Evolutionary conservation across 2,329 filamentous ascomycete genomes (phyloP), one percentile per base, ranked within the genome.

Genomic region (Calonectria honghensis): DNA sequence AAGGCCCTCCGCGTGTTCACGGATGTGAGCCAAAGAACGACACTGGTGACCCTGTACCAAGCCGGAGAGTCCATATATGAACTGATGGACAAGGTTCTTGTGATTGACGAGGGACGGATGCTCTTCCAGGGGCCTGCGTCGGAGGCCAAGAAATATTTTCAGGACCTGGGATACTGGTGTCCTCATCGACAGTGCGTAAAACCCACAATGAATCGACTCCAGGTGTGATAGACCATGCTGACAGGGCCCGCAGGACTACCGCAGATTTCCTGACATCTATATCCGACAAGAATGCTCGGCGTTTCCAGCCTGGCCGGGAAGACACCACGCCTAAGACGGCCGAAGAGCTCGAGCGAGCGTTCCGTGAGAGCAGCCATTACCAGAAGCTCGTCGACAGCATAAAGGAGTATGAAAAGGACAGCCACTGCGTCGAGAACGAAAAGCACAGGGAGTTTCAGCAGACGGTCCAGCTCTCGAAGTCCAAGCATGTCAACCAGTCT

Each of bases 241-340:
- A 65, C 61, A 50, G 18, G n/a, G 4, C 27, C 29, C 14, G 4
- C 37, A 70, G 68, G 45, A 75, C 73, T 4, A 75, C 70, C 16
- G 66, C 73, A 32, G 94, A 96, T 83, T 95, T 95, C 84, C 84
- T 95, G 45, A 95, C 93, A 0, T 93, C 92, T 13, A 91, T 95
- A 80, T 94, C 91, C 6, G 94, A 95, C 81, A 90, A 92, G 0
- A 90, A 88, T 16, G 94, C 95, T 78, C 90, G 94, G 52, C 87
- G 89, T 13, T 94, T 95, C 83, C 89, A 92, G 41, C 85, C 88
- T 1, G 93, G 92, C 1, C 91, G 87, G 61, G 91, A 95, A 80
- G 86, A 88, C 7, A 90, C 87, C n/a, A 89, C 91, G 0, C 94
- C 94, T 0, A 93, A 92, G 83, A 94, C 92, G 0, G 86, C 94